A percentile compares a stretch with the other conserved stretches of the same genome.
Evolutionary conservation across 2,329 filamentous ascomycete genomes (phyloP).

Genomic region (Xylaria sp.): DNA sequence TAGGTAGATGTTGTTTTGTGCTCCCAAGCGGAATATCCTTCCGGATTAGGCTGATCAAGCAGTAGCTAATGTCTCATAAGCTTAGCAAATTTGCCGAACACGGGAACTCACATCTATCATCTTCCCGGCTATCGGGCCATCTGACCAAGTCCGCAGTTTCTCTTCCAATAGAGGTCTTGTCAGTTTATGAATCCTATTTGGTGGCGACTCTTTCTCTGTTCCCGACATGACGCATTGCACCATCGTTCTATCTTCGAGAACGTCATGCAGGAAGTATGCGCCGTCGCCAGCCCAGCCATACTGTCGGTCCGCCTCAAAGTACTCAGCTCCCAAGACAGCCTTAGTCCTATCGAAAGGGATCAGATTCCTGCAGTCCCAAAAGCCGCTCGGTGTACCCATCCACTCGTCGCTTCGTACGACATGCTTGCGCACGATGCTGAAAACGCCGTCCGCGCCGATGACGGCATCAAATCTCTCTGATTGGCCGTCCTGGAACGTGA

Average conservation of each 20-base stretch:
- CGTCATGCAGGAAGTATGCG: constrained; percentile 22
- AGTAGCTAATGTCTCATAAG: constrained; percentile 23
- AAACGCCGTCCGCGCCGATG: not conserved
- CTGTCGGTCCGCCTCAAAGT: constrained; percentile 21
- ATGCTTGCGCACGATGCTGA: not conserved
- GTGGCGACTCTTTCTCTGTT: not conserved
- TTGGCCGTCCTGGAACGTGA: too few species aligned
- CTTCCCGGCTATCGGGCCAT: constrained; percentile 22
- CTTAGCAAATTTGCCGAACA: not conserved
- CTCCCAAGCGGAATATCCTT: constrained; percentile 29
- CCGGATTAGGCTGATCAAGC: constrained; percentile 21
- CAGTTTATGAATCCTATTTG: constrained; percentile 23
- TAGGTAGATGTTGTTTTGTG: constrained; percentile 32
- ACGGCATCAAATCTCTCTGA: not conserved
- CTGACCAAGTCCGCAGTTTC: constrained; percentile 22
- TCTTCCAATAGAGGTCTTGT: constrained; percentile 10
- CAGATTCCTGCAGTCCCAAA: constrained; percentile 7
- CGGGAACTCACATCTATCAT: constrained; percentile 29
- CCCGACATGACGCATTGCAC: constrained; percentile 29
- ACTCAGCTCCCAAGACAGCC: constrained; percentile 22
- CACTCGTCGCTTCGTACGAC: not conserved
- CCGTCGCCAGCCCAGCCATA: constrained; percentile 30
- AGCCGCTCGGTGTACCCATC: not conserved
- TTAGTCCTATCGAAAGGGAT: constrained; percentile 19
- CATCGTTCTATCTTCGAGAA: constrained; percentile 30